Conservation (phyloP, 176 grass and related monocot species). For the Aegilops umbellulata region DNA sequence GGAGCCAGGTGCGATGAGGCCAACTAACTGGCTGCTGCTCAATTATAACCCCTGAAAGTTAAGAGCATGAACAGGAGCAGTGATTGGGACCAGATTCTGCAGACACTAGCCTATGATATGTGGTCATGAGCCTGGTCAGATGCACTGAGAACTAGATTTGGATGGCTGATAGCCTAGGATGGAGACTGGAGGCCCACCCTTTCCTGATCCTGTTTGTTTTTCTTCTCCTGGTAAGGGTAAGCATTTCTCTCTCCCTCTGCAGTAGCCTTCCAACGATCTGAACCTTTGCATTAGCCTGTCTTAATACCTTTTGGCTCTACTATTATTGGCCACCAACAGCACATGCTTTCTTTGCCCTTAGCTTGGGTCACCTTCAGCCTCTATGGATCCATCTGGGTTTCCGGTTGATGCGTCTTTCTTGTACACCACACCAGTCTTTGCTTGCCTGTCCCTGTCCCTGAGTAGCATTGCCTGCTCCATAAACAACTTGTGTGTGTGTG, state of each 20-base stretch:
- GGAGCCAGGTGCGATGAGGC: background rate
- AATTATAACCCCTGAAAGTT: conserved; percentile 45
- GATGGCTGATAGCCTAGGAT: conserved; percentile 48
- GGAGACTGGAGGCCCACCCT: conserved; percentile 26
- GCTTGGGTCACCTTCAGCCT: conserved; percentile 27
- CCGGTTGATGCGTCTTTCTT: conserved; percentile 51
- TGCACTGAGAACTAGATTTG: conserved; percentile 54
- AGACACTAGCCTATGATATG: conserved; percentile 35
- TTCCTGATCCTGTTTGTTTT: conserved; percentile 28
- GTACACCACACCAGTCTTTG: conserved; percentile 45
- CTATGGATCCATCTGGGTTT: conserved; percentile 46
- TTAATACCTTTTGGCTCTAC: conserved; percentile 39
- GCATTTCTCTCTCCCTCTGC: conserved; percentile 32
- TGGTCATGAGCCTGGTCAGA: conserved; percentile 35
- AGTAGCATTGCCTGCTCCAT: conserved; percentile 42
- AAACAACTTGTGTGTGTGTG: conserved; percentile 50
- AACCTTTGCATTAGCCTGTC: background rate
- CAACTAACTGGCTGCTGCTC: background rate
- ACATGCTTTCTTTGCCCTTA: conserved; percentile 45
- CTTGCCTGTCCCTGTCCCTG: conserved; percentile 32
- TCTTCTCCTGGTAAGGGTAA: conserved; percentile 42
- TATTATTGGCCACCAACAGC: conserved; percentile 58
- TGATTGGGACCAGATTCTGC: conserved; percentile 55
- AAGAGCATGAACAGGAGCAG: conserved; percentile 39
- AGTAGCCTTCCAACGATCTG: too few relatives aligned